Evolutionary conservation across 148 eudicot species (phyloP).

Genomic region (Cornus controversa): DNA sequence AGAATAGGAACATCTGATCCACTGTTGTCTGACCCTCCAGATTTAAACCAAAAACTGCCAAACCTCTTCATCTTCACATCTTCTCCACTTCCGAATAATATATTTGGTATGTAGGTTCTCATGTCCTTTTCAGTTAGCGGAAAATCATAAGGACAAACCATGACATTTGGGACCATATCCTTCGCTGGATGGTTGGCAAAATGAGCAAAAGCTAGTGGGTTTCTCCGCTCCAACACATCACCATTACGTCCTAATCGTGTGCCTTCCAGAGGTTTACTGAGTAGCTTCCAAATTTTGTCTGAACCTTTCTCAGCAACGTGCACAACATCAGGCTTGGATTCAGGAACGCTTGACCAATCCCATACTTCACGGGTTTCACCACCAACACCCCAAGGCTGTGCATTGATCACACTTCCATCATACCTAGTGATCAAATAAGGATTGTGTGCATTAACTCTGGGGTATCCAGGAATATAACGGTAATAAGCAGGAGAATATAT

Average conservation of each 20-base stretch:
- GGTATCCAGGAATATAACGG: slow-evolving; percentile 90
- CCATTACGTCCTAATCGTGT: slow-evolving; percentile 28
- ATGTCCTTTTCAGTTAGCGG: slow-evolving; percentile 62
- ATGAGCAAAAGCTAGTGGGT: slow-evolving; percentile 85
- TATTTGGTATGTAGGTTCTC: slow-evolving; percentile 82
- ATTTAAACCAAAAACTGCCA: slow-evolving; percentile 87
- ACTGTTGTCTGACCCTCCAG: slow-evolving; percentile 45
- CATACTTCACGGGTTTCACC: slow-evolving; percentile 67
- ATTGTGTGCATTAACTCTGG: slow-evolving; percentile 72
- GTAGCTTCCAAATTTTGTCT: slow-evolving; percentile 78
- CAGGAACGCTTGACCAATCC: slow-evolving; percentile 44
- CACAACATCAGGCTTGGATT: slow-evolving; percentile 16
- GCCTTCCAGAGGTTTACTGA: slow-evolving; percentile 71
- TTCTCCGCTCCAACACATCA: slow-evolving; percentile 77
- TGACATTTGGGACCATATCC: slow-evolving; percentile 69
- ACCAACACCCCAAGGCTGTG: slow-evolving; percentile 89
- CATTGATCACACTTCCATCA: slow-evolving; percentile 87
- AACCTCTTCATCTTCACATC: slow-evolving; percentile 70
- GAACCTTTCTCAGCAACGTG: slow-evolving; percentile 49
- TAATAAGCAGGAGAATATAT: slow-evolving; percentile 89
- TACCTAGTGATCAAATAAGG: slow-evolving; percentile 85
- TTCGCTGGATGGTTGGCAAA: slow-evolving; percentile 84
- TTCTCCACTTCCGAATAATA: slow-evolving; percentile 57
- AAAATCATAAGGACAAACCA: slow-evolving; percentile 92
- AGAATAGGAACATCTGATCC: slow-evolving; percentile 46